Evolutionary conservation across 2,329 filamentous ascomycete genomes (phyloP).

Genomic region (Pezicula rhizophila): DNA sequence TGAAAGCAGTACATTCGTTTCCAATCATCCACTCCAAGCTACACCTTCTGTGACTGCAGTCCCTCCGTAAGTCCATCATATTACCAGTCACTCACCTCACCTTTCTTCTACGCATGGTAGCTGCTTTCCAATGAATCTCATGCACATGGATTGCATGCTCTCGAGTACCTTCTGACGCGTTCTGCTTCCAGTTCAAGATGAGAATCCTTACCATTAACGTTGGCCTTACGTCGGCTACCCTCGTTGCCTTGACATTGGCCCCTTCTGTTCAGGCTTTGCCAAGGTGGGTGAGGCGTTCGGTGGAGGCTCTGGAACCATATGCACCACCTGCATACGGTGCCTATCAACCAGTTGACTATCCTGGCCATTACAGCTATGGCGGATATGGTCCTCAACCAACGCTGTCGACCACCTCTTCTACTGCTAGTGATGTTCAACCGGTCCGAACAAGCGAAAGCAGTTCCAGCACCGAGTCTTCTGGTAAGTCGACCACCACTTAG

Average conservation of each 20-base stretch:
- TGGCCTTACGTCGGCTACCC: constrained; percentile 11
- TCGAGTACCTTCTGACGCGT: constrained; percentile 3
- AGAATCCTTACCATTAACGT: constrained; percentile 10
- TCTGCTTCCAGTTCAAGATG: constrained; percentile 19
- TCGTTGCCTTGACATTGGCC: constrained; percentile 13
- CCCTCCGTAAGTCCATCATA: constrained; percentile 1
- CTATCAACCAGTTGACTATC: constrained; percentile 12
- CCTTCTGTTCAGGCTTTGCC: constrained; percentile 16
- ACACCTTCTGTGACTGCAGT: not conserved
- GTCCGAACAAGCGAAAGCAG: not conserved
- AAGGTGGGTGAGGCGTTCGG: constrained; percentile 16
- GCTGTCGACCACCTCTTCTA: constrained; percentile 3
- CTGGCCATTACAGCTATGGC: constrained; percentile 19
- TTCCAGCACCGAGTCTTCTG: constrained; percentile 7
- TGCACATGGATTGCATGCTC: not conserved
- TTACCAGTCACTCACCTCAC: not conserved
- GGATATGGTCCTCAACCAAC: constrained; percentile 23
- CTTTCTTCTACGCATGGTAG: not conserved
- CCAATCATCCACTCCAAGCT: not conserved
- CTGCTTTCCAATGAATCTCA: not conserved
- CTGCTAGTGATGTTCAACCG: not conserved
- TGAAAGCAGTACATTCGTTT: constrained; percentile 11
- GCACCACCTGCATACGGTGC: constrained; percentile 19
- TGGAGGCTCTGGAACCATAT: constrained; percentile 5
- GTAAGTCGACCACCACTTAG: constrained; percentile 5